These are phyloP conservation scores for Carex cristatella DNA, from an alignment of 176 grass and related monocot genomes.

Conservation along the genomic window DNA sequence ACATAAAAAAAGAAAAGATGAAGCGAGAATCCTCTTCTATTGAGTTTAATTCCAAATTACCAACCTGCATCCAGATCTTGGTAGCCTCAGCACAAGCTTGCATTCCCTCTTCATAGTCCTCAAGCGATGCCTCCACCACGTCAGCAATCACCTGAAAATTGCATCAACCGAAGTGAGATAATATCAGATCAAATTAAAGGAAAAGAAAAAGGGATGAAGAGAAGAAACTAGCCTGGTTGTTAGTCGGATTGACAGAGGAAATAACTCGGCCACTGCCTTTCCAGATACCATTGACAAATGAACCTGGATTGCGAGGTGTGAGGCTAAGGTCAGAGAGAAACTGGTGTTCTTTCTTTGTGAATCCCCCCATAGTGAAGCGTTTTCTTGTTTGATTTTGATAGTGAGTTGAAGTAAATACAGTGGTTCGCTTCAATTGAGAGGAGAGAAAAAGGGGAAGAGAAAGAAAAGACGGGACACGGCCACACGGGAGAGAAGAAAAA, in stretches of 20 bases:
- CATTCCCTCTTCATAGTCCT: constrained; percentile 84
- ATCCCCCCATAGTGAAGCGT: constrained; percentile 40
- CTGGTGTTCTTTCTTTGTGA: constrained; percentile 69
- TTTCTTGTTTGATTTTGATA: background rate
- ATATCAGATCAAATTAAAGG: background rate
- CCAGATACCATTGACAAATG: constrained; percentile 67
- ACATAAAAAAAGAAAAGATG: background rate
- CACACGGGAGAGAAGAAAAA: background rate
- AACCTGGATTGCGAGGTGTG: constrained; percentile 58
- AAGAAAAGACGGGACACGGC: background rate
- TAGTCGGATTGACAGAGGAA: constrained; percentile 48
- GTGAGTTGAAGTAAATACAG: background rate
- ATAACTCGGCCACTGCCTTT: constrained; percentile 49
- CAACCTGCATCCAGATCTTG: constrained; percentile 80
- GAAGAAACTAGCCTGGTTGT: constrained; percentile 56
- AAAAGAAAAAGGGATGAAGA: constrained; percentile 6
- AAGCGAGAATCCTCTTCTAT: background rate
- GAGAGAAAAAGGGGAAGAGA: background rate
- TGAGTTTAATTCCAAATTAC: background rate
- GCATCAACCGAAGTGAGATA: background rate
- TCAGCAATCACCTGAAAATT: constrained; percentile 69
- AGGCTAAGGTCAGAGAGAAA: constrained; percentile 96
- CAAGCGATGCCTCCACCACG: constrained; percentile 70
- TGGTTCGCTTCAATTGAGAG: background rate
- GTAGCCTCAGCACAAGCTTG: constrained; percentile 66